Evolutionary conservation across 495 filamentous ascomycete genomes (phyloP).

Genomic region (Tuber umbilicatum): DNA sequence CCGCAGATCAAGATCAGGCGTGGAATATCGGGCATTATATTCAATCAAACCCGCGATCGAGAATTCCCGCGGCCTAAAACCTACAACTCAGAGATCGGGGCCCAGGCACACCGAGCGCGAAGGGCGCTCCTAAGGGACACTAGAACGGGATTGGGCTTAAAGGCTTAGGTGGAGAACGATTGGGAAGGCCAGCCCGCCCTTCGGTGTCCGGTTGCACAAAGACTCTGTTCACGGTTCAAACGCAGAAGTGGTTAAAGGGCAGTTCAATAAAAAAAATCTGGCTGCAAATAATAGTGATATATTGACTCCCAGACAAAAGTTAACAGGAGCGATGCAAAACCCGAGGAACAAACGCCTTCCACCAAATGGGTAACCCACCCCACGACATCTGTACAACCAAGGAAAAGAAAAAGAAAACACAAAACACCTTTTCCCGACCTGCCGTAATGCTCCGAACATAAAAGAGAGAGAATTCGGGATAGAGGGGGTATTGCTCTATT

Average conservation of each 20-base stretch:
- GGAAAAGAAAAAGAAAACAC: background rate
- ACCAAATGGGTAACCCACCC: background rate
- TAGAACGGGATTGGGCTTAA: background rate
- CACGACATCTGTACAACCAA: background rate
- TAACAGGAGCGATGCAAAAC: background rate
- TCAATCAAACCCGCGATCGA: background rate
- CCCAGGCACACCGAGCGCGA: background rate
- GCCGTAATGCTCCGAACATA: background rate
- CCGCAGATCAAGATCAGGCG: background rate
- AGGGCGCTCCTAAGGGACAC: background rate
- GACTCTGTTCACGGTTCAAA: background rate
- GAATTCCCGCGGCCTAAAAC: background rate
- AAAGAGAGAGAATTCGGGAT: background rate
- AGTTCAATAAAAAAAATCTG: background rate
- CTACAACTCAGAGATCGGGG: background rate
- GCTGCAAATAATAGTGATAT: background rate
- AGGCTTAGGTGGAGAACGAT: background rate
- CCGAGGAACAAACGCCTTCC: background rate
- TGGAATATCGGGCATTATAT: background rate
- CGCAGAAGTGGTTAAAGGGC: background rate
- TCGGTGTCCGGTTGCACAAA: background rate
- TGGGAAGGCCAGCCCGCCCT: background rate
- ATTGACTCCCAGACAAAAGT: background rate
- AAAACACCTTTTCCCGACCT: background rate
- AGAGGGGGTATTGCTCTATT: background rate